phyloP scores from a whole-genome alignment of 176 grass and related monocot genomes.

The Echinochloa phyllopogon region DNA sequence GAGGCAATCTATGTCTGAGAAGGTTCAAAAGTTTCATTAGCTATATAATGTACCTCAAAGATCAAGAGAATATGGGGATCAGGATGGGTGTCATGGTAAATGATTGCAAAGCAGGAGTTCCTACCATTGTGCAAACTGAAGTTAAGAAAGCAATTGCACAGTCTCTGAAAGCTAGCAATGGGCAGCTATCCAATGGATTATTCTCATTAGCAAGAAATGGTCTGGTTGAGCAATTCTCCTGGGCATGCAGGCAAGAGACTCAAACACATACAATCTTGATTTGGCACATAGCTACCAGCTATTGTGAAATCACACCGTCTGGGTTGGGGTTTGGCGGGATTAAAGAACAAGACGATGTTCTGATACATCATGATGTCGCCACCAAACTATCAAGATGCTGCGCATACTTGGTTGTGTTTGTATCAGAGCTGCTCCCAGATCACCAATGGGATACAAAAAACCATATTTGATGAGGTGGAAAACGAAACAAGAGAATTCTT shows the following conservation, averaged over 20 bases:
- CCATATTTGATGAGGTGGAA: conserved; percentile 17
- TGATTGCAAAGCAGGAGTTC: not conserved
- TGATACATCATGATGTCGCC: not conserved
- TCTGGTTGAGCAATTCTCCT: conserved; percentile 3
- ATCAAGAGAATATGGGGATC: conserved; percentile 21
- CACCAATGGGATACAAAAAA: not conserved
- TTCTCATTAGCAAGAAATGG: not conserved
- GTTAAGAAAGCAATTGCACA: conserved; percentile 27
- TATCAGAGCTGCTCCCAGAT: conserved; percentile 9
- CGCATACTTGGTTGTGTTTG: conserved; percentile 23
- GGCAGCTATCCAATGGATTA: conserved; percentile 20
- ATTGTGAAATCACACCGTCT: not conserved
- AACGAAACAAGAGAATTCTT: not conserved
- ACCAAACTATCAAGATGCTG: conserved; percentile 31
- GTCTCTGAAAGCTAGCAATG: conserved; percentile 6
- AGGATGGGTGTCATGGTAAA: not conserved
- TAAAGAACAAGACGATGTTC: not conserved
- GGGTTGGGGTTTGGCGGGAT: not conserved
- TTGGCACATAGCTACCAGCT: conserved; percentile 25
- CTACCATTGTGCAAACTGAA: not conserved
- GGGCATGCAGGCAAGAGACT: conserved; percentile 21
- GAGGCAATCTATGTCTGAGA: not conserved
- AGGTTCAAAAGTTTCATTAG: not conserved
- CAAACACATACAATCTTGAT: conserved; percentile 27
- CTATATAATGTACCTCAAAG: not conserved